Base-by-base conservation (phyloP, 1,284 basidiomycete species). In the Meira miltonrushii region DNA sequence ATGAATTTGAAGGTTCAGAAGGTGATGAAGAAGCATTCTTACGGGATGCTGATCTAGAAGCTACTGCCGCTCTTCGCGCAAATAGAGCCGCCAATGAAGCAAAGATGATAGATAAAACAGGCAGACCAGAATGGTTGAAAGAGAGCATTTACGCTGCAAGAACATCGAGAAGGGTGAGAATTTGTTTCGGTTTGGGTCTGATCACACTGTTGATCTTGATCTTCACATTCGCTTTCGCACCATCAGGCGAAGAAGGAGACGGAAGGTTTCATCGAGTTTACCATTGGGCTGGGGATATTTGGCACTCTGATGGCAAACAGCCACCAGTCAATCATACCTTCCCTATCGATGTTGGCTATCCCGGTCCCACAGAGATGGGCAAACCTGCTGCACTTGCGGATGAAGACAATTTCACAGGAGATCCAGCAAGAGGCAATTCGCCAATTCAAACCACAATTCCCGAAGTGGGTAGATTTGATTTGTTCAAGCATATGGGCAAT, bases 401-500 rank as follows among this genome's bases (percentile, higher is more conserved):
- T 23, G 71, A 75, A 56, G 69, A 72, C 65, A 65, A 48, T 17
- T 60, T 62, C n/a, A 68, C 64, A 6, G 62, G 47, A 15, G 49
- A 56, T 19, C 59, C 55, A 9, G 72, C 68, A 9, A 58, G 72
- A 19, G 73, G 72, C 8, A 59, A 63, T 0, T 63, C 64, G 1
- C 71, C 74, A 17, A 70, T 75, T 25, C 68, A 74, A 50, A 75
- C 73, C 37, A 48, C 57, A 46, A 59, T 75, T 9, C 68, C 74
- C 37, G 43, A 44, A 13, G 57, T 67, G 38, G 51, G 57, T 1
- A 57, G 57, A 47, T 74, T 74, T 54, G 63, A 69, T 21, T 67
- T 72, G 1, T 77, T 77, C 41, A 13, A 59, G 9, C 73, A 75
- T 47, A 78, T 78, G 75, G 75, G 75, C 15, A 71, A 72, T 9